Evolutionary conservation across 176 grass and related monocot species (phyloP), one percentile per base, ranked within the genome.

Genomic region (Aegilops sharonensis): DNA sequence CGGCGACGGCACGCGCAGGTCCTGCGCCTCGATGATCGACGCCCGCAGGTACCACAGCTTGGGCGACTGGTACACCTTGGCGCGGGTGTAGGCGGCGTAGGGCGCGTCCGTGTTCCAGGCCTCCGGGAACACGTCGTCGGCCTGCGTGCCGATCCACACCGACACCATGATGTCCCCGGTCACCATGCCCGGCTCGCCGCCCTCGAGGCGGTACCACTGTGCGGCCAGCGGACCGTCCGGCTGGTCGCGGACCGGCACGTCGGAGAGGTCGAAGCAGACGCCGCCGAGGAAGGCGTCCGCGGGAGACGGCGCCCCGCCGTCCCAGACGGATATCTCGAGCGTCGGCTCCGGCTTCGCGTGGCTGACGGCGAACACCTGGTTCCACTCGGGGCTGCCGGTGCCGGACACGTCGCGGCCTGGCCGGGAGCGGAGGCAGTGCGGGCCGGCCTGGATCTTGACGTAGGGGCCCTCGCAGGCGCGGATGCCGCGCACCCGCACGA

Each of bases 11-110:
- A 99, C 87, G 13, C 92, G 94, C 56, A 96, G 85, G 81, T 99
- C 94, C 81, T 96, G 97, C 36, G 85, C 97, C 87, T 99, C 94
- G 79, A 99, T 99, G 20, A 99, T 87, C 10, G 79, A 87, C 61
- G 84, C 94, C 9, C 97, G 89, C 23, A 99, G 88, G 88, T 99
- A 99, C 94, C 94, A 99, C 32, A 96, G 92, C 88, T 96, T 99
- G 64, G 96, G 96, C 35, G 96, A 98, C 42, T 95, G 93, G 86
- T 98, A 98, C 78, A 98, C 96, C 85, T 98, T 98, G n/a, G 92
- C 88, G 3, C 93, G 91, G 78, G 97, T 96, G 92, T 99, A 89
- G 42, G 82, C 88, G 65, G 87, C 80, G 86, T 99, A 99, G 1
- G 94, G 87, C 62, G 89, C 94, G 81, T 99, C 97, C 2, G 97